A percentile compares a stretch with the other conserved stretches of the same genome.
Conservation (phyloP, 1,284 basidiomycete species). For the Earliella scabrosa region DNA sequence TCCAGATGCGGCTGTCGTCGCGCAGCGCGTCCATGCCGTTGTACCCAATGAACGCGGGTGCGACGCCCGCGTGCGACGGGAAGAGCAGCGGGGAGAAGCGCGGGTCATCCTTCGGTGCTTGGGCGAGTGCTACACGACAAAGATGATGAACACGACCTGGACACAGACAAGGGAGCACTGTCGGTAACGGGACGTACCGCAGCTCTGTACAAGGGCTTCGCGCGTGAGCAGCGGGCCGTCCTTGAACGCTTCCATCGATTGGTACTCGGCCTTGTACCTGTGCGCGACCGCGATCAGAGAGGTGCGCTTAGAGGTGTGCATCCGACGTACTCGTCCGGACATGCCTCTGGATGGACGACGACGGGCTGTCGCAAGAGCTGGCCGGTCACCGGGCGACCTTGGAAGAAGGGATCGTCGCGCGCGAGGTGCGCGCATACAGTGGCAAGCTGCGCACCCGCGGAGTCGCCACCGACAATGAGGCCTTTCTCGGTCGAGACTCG, state of each 20-base stretch:
- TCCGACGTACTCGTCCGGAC: slow-evolving; percentile 15
- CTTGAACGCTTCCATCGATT: neutral
- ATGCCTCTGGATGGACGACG: slow-evolving; percentile 8
- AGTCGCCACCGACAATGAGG: slow-evolving; percentile 29
- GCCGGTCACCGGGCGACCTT: slow-evolving; percentile 9
- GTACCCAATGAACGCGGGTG: neutral
- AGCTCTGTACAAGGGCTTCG: neutral
- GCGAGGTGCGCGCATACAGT: slow-evolving; percentile 22
- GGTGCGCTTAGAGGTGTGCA: too few relatives aligned
- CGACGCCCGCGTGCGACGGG: neutral
- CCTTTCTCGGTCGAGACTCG: slow-evolving; percentile 18
- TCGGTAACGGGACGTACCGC: neutral
- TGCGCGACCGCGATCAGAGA: neutral
- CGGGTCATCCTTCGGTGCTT: neutral
- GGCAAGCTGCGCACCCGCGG: slow-evolving; percentile 28
- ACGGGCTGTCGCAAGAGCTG: slow-evolving; percentile 12
- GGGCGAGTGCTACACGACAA: neutral
- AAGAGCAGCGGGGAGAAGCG: neutral
- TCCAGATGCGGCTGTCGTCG: neutral
- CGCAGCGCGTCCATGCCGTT: neutral
- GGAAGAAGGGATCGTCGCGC: slow-evolving; percentile 25
- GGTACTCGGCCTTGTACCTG: neutral
- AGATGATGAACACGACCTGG: too few relatives aligned
- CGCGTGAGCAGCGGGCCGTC: neutral
- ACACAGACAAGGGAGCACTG: too few relatives aligned